Evolutionary conservation across 352 stramenopile genomes (phyloP), one percentile per base, ranked within the genome.

Genomic region (Albugo laibachii): DNA sequence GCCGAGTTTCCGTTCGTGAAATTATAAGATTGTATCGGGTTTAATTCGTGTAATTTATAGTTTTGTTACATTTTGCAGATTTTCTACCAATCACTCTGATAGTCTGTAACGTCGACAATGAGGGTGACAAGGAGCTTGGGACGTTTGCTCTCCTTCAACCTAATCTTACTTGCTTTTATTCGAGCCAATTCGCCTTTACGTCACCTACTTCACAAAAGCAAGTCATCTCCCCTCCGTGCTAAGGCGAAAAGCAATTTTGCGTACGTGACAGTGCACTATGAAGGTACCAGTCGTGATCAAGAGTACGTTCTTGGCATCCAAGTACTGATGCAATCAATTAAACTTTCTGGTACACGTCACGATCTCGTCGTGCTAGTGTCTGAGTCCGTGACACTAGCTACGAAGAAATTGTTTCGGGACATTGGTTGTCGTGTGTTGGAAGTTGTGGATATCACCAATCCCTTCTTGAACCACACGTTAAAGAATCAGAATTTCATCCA

Each of bases 401-500:
- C 69, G 41, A 91, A 88, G 58, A 42, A 45, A 16, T 63, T 80
- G 14, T 93, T 93, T 56, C 63, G 69, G 1, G 68, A 72, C 16
- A 85, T 91, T 49, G 77, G 80, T 41, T 91, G 77, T 53, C 69
- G 75, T 47, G 72, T 93, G 15, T 49, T 86, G 35, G 77, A 91
- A 54, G 79, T 93, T 24, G 73, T 60, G 27, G 89, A 93, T 56
- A 91, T 93, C 41, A 62, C 85, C 41, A 93, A 93, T 50, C 80
- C 80, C 36, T 93, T 85, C 43, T 47, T 84, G 0, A 68, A 73
- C 18, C 61, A 73, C 19, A 86, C 74, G 37, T 60, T 86, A 2
- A 56, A 51, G 43, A 93, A 93, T 67, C 84, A 87, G 55, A 70
- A 75, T 58, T 93, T 93, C 49, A 87, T 89, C 61, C 91, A 80